phyloP scores from a whole-genome alignment of 2,329 filamentous ascomycete species.

The Didymella keratinophila region DNA sequence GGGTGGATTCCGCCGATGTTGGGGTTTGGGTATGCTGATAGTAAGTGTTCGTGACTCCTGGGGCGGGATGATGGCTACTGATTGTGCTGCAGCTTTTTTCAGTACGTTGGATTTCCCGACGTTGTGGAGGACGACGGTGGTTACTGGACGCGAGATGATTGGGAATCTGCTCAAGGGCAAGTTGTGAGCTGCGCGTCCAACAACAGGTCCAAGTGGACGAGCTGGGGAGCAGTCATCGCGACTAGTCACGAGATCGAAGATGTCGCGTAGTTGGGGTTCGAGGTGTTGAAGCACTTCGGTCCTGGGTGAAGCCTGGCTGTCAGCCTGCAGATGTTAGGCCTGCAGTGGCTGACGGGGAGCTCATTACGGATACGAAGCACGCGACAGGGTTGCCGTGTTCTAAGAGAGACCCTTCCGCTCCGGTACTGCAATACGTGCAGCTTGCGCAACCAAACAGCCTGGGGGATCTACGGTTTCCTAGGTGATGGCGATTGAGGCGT shows the following conservation, averaged over 20 bases:
- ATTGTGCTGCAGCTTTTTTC: slow-evolving; percentile 60
- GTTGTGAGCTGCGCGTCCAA: slow-evolving; percentile 15
- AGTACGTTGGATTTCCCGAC: slow-evolving; percentile 88
- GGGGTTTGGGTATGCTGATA: slow-evolving; percentile 86
- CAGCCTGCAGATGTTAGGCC: slow-evolving; percentile 3
- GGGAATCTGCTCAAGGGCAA: slow-evolving; percentile 63
- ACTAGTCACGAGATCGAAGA: not conserved
- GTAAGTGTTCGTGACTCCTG: not conserved
- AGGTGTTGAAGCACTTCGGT: not conserved
- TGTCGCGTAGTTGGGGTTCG: not conserved
- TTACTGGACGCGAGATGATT: slow-evolving; percentile 81
- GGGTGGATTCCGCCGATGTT: slow-evolving; percentile 96
- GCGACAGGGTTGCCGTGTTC: slow-evolving; percentile 5
- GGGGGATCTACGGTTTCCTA: not conserved
- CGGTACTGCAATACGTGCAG: not conserved
- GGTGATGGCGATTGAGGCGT: not conserved
- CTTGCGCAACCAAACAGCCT: not conserved
- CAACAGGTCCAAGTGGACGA: no score
- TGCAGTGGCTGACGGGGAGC: not conserved
- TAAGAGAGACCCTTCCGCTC: not conserved
- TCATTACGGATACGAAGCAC: slow-evolving; percentile 12
- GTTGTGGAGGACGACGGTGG: slow-evolving; percentile 76
- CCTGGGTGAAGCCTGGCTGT: not conserved
- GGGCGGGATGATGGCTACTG: not conserved
- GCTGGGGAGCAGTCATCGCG: not conserved